phyloP scores from a whole-genome alignment of 2,329 filamentous ascomycete species.

The Dactylellina leptospora region DNA sequence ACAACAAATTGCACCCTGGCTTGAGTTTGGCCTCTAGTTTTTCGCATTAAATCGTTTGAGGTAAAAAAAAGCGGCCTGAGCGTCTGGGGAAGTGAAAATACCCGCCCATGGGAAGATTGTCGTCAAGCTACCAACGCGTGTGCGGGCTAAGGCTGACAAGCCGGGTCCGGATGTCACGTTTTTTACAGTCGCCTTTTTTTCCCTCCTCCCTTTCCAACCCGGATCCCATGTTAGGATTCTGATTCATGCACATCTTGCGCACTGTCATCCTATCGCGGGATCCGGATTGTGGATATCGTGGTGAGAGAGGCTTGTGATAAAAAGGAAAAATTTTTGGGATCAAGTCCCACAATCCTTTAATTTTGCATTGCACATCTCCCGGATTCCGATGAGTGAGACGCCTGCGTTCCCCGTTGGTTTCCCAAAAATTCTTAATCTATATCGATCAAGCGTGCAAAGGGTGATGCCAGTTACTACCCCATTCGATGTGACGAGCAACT shows the following conservation, averaged over 20 bases:
- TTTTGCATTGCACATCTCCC: conserved; percentile 35
- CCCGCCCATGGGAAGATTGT: conserved; percentile 35
- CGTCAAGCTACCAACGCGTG: conserved; percentile 15
- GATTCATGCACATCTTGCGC: conserved; percentile 50
- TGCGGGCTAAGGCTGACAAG: conserved; percentile 40
- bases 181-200: conserved; percentile 36
- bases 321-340: conserved; percentile 9
- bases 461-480: conserved; percentile 20
- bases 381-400: conserved; percentile 29
- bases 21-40: not conserved
- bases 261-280: conserved; percentile 48
- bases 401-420: conserved; percentile 34
- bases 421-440: conserved; percentile 29
- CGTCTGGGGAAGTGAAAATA: conserved; percentile 49
- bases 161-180: conserved; percentile 49
- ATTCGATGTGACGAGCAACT: conserved; percentile 2
- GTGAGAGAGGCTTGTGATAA: conserved; percentile 24
- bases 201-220: conserved; percentile 2
- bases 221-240: conserved; percentile 12
- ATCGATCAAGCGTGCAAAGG: conserved; percentile 27
- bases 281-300: conserved; percentile 49
- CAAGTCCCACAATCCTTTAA: conserved; percentile 50
- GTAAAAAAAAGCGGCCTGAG: conserved; percentile 33
- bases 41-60: not conserved
- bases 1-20: not conserved